Evolutionary conservation across 148 eudicot genomes (phyloP).

Genomic region (Fallopia convolvulus): DNA sequence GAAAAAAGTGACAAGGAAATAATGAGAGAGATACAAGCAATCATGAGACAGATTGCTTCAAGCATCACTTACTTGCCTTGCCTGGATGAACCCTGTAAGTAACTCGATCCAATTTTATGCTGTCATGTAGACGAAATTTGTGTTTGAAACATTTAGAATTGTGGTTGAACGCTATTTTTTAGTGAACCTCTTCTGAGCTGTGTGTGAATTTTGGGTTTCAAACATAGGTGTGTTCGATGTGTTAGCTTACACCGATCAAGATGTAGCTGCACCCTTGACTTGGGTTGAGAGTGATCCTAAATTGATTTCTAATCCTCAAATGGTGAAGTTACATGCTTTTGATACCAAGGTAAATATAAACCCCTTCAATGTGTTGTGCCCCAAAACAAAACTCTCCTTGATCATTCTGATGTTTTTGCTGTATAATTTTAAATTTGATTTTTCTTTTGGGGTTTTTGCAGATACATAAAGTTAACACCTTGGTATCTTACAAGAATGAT

Average conservation of each 20-base stretch:
- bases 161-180: neutral
- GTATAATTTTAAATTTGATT: neutral
- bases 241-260: slow-evolving; percentile 82
- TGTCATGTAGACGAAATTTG: neutral
- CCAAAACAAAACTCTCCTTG: neutral
- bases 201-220: neutral
- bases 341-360: slow-evolving; percentile 68
- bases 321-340: slow-evolving; percentile 93
- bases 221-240: slow-evolving; percentile 81
- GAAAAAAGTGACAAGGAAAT: slow-evolving; percentile 99
- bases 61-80: slow-evolving; percentile 97
- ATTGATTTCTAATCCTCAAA: slow-evolving; percentile 79
- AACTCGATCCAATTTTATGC: neutral
- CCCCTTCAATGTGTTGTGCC: neutral
- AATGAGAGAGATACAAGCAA: slow-evolving; percentile 98
- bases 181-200: too few species aligned
- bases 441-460: slow-evolving; percentile 22
- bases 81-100: slow-evolving; percentile 89
- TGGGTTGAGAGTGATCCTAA: slow-evolving; percentile 98
- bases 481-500: slow-evolving; percentile 83
- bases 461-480: slow-evolving; percentile 93
- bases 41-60: slow-evolving; percentile 94
- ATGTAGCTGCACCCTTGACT: slow-evolving; percentile 75
- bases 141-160: neutral
- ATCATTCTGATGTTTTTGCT: neutral